Evolutionary conservation across 352 stramenopile genomes (phyloP).

Genomic region (Phytophthora syringae): DNA sequence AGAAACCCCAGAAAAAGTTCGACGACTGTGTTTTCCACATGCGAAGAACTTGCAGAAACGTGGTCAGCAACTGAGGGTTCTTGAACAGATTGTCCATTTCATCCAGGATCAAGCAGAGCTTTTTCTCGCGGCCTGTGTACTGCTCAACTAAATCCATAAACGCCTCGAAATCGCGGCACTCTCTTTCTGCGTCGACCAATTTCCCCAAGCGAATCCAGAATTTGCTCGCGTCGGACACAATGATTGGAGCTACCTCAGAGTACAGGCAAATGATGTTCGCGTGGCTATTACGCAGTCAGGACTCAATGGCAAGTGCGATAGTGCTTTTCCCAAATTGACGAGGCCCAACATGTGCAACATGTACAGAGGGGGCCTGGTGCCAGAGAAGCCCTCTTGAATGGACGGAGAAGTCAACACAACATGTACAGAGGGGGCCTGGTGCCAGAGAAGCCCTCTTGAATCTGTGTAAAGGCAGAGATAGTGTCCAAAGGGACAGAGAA

Average conservation of each 20-base stretch:
- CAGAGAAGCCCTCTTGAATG: conserved; percentile 9
- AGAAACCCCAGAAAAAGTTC: conserved; percentile 8
- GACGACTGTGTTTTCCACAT: conserved; percentile 2
- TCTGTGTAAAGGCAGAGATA: too few species aligned
- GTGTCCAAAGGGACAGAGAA: background rate
- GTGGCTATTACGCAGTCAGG: background rate
- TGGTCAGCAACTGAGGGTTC: conserved; percentile 3
- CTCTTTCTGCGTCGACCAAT: background rate
- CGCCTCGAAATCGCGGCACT: conserved; percentile 1
- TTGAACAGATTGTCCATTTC: background rate
- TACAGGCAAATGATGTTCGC: conserved; percentile 2
- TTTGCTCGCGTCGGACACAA: background rate
- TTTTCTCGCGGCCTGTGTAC: background rate
- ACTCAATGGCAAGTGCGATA: background rate
- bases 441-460: conserved; percentile 5
- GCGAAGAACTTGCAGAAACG: conserved; percentile 8
- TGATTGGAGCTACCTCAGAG: background rate
- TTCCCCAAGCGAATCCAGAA: conserved; percentile 5
- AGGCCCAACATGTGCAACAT: conserved; percentile 31
- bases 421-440: conserved; percentile 3
- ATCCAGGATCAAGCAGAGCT: conserved; percentile 5
- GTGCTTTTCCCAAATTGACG: conserved; percentile 28
- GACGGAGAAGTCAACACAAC: conserved; percentile 5
- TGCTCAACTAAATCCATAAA: conserved; percentile 2
- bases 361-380: background rate